phyloP scores from a whole-genome alignment of 805 yeast genomes.

The Pichia thaimueangensis region DNA sequence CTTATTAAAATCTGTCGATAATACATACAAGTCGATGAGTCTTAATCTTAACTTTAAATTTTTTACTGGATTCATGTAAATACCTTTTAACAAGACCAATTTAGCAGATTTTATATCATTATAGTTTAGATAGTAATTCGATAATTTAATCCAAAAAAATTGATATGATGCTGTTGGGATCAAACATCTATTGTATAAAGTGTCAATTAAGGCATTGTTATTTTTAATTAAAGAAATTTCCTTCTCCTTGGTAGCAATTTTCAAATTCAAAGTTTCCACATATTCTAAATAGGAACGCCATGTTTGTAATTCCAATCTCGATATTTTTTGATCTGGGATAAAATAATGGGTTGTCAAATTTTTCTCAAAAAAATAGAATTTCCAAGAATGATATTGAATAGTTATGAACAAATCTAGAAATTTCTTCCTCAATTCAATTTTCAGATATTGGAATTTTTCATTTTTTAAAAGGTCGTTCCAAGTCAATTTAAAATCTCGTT shows the following conservation, averaged over 20 bases:
- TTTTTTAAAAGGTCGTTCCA: conserved; percentile 23
- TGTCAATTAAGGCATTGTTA: conserved; percentile 23
- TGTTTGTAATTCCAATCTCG: conserved; percentile 41
- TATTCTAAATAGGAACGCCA: conserved; percentile 57
- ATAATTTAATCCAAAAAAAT: conserved; percentile 44
- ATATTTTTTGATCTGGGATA: conserved; percentile 28
- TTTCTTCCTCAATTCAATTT: conserved; percentile 37
- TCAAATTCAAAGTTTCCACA: conserved; percentile 35
- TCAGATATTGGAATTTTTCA: conserved; percentile 19
- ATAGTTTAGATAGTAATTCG: conserved; percentile 34
- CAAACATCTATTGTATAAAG: conserved; percentile 44
- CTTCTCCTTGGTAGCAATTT: conserved; percentile 16
- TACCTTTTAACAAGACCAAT: conserved; percentile 33
- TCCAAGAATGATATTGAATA: conserved; percentile 47
- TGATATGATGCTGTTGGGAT: conserved; percentile 40
- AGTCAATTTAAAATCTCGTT: conserved; percentile 12
- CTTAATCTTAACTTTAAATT: conserved; percentile 32
- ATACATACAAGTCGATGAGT: conserved; percentile 39
- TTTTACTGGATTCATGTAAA: conserved; percentile 23
- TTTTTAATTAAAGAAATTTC: conserved; percentile 18
- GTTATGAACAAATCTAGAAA: conserved; percentile 49
- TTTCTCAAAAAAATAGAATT: conserved; percentile 45
- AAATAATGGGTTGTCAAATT: conserved; percentile 33
- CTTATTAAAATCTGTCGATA: conserved; percentile 29
- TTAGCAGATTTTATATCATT: conserved; percentile 33